Base-by-base conservation (phyloP, 169 alveolate species). In the Theileria luwenshuni region DNA sequence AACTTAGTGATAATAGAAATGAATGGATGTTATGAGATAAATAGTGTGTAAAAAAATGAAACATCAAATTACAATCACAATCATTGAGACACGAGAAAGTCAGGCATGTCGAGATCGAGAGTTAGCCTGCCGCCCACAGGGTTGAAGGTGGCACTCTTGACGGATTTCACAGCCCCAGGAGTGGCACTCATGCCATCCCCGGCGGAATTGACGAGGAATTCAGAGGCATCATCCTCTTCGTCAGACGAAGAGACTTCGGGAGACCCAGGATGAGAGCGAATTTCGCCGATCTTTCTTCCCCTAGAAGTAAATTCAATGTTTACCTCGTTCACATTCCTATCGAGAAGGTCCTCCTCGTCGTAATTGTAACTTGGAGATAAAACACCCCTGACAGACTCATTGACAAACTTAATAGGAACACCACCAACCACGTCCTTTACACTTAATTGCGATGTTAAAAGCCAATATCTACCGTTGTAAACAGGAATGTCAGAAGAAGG, bases 391-490 rank as follows among this genome's bases (percentile, higher is more conserved):
- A 61, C 0, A 60, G 73, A 17, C 30, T 12, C 47, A 47, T 77
- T 38, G 19, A 56, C 35, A 17, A 56, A 5, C 7, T 43, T 33
- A 2, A 56, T 21, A 28, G 65, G 65, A 21, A 62, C 68, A 33
- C n/a, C 17, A 45, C 89, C 89, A 13, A 81, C 74, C 32, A 81
- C 32, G 33, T 81, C 89, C 45, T 64, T 43, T 3, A 81, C 89
- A 38, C 28, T 43, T 54, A 74, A 38, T 48, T 74, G 74, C 72
- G 52, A 70, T 45, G 84, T 73, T 59, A 81, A 52, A 30, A 81
- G 62, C 89, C 89, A 81, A 64, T 73, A 73, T 27, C n/a, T 6
- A 61, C 89, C 89, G 52, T 81, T 81, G 74, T 61, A 81, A 12
- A 81, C 81, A 12, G 89, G 89, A 3, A 81, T 49, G 51, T 81